A percentile compares a stretch with the other conserved stretches of the same genome.
Evolutionary conservation across 371 early-diverging fungal genomes (phyloP).

Genomic region (Mucor circinelloides): DNA sequence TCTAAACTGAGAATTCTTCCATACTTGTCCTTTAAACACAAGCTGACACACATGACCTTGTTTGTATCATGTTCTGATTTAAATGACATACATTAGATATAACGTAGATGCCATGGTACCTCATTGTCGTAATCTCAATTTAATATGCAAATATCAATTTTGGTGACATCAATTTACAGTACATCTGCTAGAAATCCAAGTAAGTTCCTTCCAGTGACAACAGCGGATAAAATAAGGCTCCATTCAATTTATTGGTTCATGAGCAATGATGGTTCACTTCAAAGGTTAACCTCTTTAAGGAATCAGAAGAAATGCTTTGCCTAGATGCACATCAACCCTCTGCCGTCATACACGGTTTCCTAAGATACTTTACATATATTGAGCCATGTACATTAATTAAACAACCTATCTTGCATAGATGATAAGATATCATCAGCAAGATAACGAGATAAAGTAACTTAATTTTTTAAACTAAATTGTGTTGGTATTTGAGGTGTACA

Average conservation of each 20-base stretch:
- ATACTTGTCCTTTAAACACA: neutral
- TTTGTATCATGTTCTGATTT: constrained; percentile 1
- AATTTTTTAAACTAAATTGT: neutral
- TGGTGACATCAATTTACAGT: neutral
- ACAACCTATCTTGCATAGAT: neutral
- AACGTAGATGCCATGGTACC: neutral
- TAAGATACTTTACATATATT: neutral
- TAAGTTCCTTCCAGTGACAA: neutral
- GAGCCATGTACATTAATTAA: neutral
- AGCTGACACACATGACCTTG: neutral
- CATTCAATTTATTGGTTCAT: neutral
- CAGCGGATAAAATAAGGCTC: neutral
- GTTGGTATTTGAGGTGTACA: neutral
- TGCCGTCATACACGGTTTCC: neutral
- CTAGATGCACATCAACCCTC: neutral
- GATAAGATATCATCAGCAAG: neutral
- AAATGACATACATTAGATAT: neutral
- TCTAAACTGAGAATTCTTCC: neutral
- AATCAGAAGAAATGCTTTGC: neutral
- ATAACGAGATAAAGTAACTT: neutral
- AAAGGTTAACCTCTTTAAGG: constrained; percentile 1
- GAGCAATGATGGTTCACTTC: neutral
- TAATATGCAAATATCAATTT: neutral
- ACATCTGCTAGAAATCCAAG: neutral
- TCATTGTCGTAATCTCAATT: neutral